Evolutionary conservation across 2,329 filamentous ascomycete species (phyloP).

Genomic region (Alternaria longipes): DNA sequence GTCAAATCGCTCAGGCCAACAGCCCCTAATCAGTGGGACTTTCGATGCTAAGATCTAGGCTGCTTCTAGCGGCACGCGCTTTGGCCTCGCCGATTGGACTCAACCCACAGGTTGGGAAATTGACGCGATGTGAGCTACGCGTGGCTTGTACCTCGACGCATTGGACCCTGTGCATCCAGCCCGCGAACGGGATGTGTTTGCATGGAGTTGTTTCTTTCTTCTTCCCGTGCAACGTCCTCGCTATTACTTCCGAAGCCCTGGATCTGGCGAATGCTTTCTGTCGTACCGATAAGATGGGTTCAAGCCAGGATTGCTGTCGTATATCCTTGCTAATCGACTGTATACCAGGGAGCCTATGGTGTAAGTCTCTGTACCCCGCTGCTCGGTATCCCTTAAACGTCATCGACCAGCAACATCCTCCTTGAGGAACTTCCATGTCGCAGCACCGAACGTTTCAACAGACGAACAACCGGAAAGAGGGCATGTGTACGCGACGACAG

Average conservation of each 20-base stretch:
- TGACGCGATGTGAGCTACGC: neutral
- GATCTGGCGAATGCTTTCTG: neutral
- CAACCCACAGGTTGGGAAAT: constrained; percentile 3
- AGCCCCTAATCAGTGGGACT: neutral
- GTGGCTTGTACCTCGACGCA: neutral
- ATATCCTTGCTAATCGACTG: neutral
- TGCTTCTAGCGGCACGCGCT: constrained; percentile 8
- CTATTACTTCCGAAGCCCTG: constrained; percentile 2
- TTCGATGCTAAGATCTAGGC: neutral
- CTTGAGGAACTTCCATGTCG: neutral
- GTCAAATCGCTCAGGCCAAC: neutral
- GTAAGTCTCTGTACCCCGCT: neutral
- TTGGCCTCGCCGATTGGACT: constrained; percentile 12
- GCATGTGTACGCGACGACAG: constrained; percentile 4
- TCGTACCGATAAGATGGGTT: constrained; percentile 1
- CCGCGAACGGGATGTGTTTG: neutral
- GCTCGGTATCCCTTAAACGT: neutral
- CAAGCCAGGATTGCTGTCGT: neutral
- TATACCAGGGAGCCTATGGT: neutral
- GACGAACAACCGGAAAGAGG: neutral
- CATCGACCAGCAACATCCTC: constrained; percentile 1
- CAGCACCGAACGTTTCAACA: neutral
- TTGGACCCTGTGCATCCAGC: constrained; percentile 6
- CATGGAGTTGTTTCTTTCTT: constrained; percentile 9
- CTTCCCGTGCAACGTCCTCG: neutral